These are phyloP conservation scores for Diaporthe sp. DNA, from an alignment of 2,329 filamentous ascomycete genomes.

Conservation along the genomic window DNA sequence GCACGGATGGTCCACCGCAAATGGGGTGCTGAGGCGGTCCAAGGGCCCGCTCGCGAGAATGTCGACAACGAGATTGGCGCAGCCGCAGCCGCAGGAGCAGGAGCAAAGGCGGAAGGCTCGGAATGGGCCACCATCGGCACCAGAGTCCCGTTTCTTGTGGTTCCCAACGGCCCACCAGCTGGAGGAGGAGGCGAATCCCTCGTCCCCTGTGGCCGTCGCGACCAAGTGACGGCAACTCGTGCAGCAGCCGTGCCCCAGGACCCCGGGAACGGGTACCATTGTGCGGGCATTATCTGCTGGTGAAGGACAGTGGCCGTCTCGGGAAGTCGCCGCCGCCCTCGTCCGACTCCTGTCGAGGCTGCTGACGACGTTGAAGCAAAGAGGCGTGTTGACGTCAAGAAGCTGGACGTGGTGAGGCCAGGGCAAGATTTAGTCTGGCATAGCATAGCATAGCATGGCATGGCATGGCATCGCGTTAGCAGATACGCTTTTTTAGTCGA, in stretches of 20 bases:
- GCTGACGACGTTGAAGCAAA: conserved; percentile 13
- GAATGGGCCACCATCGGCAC: conserved; percentile 36
- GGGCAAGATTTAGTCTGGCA: conserved; percentile 17
- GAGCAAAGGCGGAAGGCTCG: conserved; percentile 35
- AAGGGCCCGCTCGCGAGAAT: conserved; percentile 36
- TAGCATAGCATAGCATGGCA: conserved; percentile 28
- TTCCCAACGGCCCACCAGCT: neutral
- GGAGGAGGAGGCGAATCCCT: conserved; percentile 26
- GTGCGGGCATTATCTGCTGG: neutral
- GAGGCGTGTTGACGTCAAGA: neutral
- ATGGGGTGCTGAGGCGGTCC: conserved; percentile 28
- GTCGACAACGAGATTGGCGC: conserved; percentile 28
- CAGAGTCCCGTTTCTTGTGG: conserved; percentile 27
- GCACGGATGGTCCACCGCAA: conserved; percentile 31
- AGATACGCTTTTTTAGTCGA: conserved; percentile 55
- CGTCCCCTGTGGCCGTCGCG: neutral
- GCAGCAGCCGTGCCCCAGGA: conserved; percentile 20
- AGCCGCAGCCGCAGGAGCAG: conserved; percentile 15
- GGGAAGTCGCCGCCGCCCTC: conserved; percentile 11
- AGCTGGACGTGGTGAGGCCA: conserved; percentile 17
- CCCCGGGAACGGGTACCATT: neutral
- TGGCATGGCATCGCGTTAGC: conserved; percentile 43
- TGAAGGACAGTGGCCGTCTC: neutral
- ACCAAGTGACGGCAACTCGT: conserved; percentile 10
- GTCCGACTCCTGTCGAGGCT: conserved; percentile 6